Conservation (phyloP, 257 asterid genomes). For the Schizonepeta tenuifolia region DNA sequence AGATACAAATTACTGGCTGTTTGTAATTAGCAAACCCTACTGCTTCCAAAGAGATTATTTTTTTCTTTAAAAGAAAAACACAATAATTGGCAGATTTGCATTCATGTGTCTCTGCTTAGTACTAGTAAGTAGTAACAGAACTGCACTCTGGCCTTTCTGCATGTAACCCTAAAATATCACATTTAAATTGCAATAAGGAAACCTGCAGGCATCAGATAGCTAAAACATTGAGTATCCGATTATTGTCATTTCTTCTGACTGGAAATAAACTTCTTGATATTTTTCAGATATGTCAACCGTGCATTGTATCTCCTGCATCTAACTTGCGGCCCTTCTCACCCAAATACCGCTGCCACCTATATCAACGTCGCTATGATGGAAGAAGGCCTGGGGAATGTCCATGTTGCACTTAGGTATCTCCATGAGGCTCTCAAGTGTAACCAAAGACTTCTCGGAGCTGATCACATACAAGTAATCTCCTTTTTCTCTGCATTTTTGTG, state of each 20-base stretch:
- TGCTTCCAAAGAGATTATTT: too few relatives aligned
- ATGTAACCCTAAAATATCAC: too few relatives aligned
- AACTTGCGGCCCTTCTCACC: conserved; percentile 84
- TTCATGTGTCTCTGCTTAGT: too few relatives aligned
- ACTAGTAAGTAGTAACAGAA: too few relatives aligned
- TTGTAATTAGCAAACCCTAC: too few relatives aligned
- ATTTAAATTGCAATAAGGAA: too few relatives aligned
- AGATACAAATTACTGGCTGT: too few relatives aligned
- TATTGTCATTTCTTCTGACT: conserved; percentile 19
- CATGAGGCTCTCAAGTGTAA: conserved; percentile 88
- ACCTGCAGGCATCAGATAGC: conserved; percentile 2
- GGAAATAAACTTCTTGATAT: conserved; percentile 27
- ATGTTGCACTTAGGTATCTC: conserved; percentile 81
- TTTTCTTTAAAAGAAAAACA: too few relatives aligned
- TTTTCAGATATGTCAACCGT: conserved; percentile 78
- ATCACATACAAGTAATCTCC: conserved; percentile 70
- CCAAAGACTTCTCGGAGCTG: conserved; percentile 83
- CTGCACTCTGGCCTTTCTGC: too few relatives aligned
- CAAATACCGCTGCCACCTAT: conserved; percentile 82
- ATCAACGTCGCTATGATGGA: conserved; percentile 91
- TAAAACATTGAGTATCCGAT: background rate
- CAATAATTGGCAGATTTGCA: too few relatives aligned
- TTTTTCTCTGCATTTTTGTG: too few relatives aligned
- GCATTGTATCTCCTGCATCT: conserved; percentile 79
- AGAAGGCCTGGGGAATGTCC: conserved; percentile 85